Conservation (phyloP, 148 eudicot genomes). For the Agrostemma githago region DNA sequence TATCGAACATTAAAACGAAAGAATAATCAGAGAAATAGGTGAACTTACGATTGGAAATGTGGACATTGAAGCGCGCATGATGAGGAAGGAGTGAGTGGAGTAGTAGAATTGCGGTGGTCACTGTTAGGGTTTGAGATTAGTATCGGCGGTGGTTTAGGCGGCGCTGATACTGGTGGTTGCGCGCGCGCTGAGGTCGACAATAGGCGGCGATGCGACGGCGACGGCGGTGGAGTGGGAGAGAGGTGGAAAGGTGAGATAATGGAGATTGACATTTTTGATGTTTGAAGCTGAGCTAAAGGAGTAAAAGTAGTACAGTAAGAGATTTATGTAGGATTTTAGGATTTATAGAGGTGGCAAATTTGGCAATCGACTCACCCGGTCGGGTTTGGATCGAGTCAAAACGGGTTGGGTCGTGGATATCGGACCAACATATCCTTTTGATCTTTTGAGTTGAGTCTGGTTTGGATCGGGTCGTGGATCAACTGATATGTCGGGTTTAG, state of each 20-base stretch:
- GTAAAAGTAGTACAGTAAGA: not conserved
- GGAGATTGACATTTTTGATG: slow-evolving; percentile 11
- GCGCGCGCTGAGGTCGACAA: slow-evolving; percentile 8
- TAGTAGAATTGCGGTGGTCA: slow-evolving; percentile 21
- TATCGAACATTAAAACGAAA: not conserved
- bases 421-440: too few relatives aligned
- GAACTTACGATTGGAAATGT: slow-evolving; percentile 72
- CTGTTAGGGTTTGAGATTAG: slow-evolving; percentile 27
- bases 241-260: slow-evolving; percentile 30
- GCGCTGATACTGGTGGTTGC: slow-evolving; percentile 18
- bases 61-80: slow-evolving; percentile 84
- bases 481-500: too few relatives aligned
- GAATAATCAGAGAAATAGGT: not conserved
- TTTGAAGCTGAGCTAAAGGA: not conserved
- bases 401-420: too few relatives aligned
- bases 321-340: too few relatives aligned
- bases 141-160: slow-evolving; percentile 32
- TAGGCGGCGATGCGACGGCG: slow-evolving; percentile 16
- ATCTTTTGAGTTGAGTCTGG: too few relatives aligned
- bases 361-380: too few relatives aligned
- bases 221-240: slow-evolving; percentile 14
- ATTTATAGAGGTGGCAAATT: too few relatives aligned
- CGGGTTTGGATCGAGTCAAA: too few relatives aligned
- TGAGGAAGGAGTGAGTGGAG: slow-evolving; percentile 28
- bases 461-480: too few relatives aligned